Evolutionary conservation across 1,139 yeast genomes (phyloP).

Genomic region (Yamadazyma taylorii): DNA sequence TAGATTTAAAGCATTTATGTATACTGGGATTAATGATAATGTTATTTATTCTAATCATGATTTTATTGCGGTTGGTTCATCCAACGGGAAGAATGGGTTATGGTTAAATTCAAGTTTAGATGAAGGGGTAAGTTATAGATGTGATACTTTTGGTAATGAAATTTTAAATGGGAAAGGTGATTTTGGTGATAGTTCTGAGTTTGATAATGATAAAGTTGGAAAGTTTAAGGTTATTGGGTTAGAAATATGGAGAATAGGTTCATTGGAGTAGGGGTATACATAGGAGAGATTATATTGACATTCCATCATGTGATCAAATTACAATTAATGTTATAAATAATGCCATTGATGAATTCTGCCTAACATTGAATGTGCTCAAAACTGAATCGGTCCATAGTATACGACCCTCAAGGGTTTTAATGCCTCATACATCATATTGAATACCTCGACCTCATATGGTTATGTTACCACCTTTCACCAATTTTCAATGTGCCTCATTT

Average conservation of each 20-base stretch:
- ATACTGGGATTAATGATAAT: constrained; percentile 87
- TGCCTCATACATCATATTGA: no score
- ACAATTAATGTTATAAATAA: no score
- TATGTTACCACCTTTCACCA: no score
- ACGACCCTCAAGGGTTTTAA: no score
- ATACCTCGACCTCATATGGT: no score
- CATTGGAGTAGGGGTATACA: constrained; percentile 16
- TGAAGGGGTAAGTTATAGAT: constrained; percentile 74
- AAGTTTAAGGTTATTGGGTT: constrained; percentile 74
- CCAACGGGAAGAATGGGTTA: constrained; percentile 85
- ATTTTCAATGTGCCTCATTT: no score
- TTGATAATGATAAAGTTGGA: constrained; percentile 20
- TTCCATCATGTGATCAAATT: no score
- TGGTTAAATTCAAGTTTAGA: constrained; percentile 79
- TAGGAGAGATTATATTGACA: background rate
- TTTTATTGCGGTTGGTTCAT: constrained; percentile 87
- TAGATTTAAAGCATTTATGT: constrained; percentile 78
- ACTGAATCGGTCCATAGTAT: no score
- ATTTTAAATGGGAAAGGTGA: constrained; percentile 58
- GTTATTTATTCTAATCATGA: constrained; percentile 77
- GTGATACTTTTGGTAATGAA: constrained; percentile 91
- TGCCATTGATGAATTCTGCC: no score
- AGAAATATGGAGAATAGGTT: constrained; percentile 83
- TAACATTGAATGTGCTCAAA: no score
- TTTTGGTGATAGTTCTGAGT: constrained; percentile 17